Conservation (phyloP, 805 yeast genomes). For the Ogataea pini region DNA sequence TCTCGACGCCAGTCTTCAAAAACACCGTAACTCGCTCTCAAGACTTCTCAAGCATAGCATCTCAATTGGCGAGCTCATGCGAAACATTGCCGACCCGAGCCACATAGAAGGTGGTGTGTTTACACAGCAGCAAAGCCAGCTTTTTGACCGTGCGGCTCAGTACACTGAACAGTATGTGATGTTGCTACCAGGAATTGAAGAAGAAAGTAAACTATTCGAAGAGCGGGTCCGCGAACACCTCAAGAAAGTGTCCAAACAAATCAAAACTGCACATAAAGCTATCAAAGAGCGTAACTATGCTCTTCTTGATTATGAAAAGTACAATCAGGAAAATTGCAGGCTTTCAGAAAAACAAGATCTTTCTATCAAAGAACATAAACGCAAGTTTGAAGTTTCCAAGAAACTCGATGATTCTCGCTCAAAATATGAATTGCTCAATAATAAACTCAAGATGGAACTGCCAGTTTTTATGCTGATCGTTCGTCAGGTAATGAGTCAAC, state of each 20-base stretch:
- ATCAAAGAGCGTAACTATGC: constrained; percentile 28
- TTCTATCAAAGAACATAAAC: constrained; percentile 41
- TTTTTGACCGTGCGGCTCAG: constrained; percentile 13
- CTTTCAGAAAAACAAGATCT: constrained; percentile 30
- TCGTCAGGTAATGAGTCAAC: constrained; percentile 33
- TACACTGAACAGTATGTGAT: constrained; percentile 16
- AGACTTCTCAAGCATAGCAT: constrained; percentile 19
- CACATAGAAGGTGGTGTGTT: constrained; percentile 11
- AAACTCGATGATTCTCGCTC: constrained; percentile 33
- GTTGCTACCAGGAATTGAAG: constrained; percentile 19
- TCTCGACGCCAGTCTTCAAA: constrained; percentile 16
- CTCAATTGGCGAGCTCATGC: constrained; percentile 12
- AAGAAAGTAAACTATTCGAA: constrained; percentile 21
- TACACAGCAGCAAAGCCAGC: constrained; percentile 11
- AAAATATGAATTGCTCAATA: constrained; percentile 42
- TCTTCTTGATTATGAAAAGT: constrained; percentile 25
- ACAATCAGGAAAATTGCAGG: constrained; percentile 19
- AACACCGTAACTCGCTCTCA: constrained; percentile 18
- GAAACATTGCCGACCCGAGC: constrained; percentile 16
- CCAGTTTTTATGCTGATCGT: constrained; percentile 44
- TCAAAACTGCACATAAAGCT: constrained; percentile 24
- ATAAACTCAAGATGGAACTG: constrained; percentile 44
- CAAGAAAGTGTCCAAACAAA: constrained; percentile 15
- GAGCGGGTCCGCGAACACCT: constrained; percentile 17
- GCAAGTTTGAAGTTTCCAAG: constrained; percentile 34